Conservation (phyloP, 2,329 filamentous ascomycete species). For the Cladophialophora immunda region DNA sequence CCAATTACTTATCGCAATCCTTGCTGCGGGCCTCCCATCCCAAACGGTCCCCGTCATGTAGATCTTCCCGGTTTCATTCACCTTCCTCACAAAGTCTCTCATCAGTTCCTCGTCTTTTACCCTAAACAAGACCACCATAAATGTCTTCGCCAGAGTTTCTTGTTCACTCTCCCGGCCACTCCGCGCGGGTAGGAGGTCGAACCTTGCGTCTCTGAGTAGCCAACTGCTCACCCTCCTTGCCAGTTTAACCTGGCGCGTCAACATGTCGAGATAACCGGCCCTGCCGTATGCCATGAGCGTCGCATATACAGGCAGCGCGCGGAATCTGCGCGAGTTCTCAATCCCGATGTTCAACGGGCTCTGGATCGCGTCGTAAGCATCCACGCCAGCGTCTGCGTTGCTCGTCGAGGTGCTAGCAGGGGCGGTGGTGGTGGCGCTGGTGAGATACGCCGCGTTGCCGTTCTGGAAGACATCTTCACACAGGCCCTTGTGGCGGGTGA, state of each 20-base stretch:
- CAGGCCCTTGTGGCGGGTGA: conserved; percentile 69
- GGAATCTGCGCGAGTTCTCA: conserved; percentile 90
- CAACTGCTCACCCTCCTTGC: conserved; percentile 73
- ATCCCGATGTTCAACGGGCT: conserved; percentile 87
- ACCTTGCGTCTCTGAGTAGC: conserved; percentile 68
- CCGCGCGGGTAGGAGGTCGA: conserved; percentile 69
- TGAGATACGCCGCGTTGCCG: conserved; percentile 78
- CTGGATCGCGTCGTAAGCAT: conserved; percentile 60
- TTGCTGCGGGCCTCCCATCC: conserved; percentile 75
- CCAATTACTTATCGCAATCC: conserved; percentile 91
- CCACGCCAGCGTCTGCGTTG: conserved; percentile 44
- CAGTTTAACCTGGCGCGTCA: conserved; percentile 75
- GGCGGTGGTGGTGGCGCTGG: conserved; percentile 2
- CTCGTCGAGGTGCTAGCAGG: conserved; percentile 19
- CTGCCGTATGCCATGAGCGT: conserved; percentile 78
- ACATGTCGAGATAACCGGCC: conserved; percentile 72
- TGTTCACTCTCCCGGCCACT: conserved; percentile 44
- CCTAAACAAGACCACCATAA: conserved; percentile 79
- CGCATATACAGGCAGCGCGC: conserved; percentile 88
- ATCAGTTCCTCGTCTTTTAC: conserved; percentile 74
- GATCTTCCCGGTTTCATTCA: conserved; percentile 77
- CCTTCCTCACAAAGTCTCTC: conserved; percentile 69
- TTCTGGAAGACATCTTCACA: conserved; percentile 77
- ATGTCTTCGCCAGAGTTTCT: conserved; percentile 62
- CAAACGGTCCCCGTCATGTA: conserved; percentile 86